Evolutionary conservation across 176 grass and related monocot species (phyloP).

Genomic region (Thalia dealbata): DNA sequence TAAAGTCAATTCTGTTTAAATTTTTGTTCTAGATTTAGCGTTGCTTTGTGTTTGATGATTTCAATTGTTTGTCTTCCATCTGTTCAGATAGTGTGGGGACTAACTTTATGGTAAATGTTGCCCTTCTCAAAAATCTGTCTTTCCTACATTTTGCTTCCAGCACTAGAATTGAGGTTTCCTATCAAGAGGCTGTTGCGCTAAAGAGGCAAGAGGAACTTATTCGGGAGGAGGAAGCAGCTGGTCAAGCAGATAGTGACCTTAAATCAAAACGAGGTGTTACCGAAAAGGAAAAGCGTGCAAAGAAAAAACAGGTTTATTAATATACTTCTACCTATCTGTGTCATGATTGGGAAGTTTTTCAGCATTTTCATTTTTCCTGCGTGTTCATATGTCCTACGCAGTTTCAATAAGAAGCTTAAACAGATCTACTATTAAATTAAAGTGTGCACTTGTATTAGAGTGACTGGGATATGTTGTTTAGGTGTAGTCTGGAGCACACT

Average conservation of each 20-base stretch:
- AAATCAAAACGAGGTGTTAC: constrained; percentile 51
- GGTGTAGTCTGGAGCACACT: background rate
- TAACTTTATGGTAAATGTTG: constrained; percentile 2
- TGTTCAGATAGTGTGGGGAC: background rate
- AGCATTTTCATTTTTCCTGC: too few species aligned
- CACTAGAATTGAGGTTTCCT: constrained; percentile 87
- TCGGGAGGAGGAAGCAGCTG: constrained; percentile 90
- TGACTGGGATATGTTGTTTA: too few species aligned
- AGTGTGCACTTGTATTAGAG: too few species aligned
- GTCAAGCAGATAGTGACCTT: constrained; percentile 57
- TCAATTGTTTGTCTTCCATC: background rate
- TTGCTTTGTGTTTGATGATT: background rate
- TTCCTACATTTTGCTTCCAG: constrained; percentile 33
- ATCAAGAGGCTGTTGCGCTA: constrained; percentile 86
- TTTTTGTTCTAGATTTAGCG: background rate
- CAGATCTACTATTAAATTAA: background rate
- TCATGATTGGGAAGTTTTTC: too few species aligned
- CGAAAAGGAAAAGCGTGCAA: constrained; percentile 84
- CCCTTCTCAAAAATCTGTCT: constrained; percentile 5
- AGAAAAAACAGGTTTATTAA: constrained; percentile 74
- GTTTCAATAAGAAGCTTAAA: too few species aligned
- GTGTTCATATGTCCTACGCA: background rate
- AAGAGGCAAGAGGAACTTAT: constrained; percentile 98
- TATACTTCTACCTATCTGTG: too few species aligned
- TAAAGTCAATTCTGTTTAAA: background rate